These are phyloP conservation scores for Echium plantagineum DNA, from an alignment of 257 asterid species.

Conservation along the genomic window DNA sequence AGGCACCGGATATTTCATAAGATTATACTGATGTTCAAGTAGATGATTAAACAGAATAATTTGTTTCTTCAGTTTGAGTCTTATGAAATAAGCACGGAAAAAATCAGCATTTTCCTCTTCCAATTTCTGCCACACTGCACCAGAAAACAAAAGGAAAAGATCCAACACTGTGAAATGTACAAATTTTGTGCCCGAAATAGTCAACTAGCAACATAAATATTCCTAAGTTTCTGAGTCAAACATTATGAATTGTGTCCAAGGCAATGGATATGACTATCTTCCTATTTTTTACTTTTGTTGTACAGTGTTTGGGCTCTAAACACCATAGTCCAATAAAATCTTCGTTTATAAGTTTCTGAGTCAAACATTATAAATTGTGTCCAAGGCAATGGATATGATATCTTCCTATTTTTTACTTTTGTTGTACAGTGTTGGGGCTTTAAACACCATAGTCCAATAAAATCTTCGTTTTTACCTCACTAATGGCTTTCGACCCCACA, in stretches of 20 bases:
- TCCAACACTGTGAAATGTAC: background rate
- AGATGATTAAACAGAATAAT: conserved; percentile 79
- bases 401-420: too few species aligned
- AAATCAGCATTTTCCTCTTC: conserved; percentile 96
- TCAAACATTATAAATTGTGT: background rate
- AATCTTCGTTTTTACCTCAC: too few species aligned
- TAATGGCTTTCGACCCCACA: too few species aligned
- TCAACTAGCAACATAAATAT: background rate
- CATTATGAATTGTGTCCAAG: background rate
- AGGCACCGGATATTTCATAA: conserved; percentile 15
- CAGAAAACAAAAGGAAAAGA: conserved; percentile 5
- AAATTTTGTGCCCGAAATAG: background rate
- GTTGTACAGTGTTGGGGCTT: too few species aligned
- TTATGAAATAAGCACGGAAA: conserved; percentile 82
- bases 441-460: too few species aligned
- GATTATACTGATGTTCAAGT: conserved; percentile 54
- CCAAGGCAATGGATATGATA: background rate
- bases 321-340: too few species aligned
- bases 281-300: too few species aligned
- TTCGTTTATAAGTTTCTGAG: too few species aligned
- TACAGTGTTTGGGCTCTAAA: too few species aligned
- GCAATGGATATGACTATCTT: background rate
- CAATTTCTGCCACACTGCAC: conserved; percentile 88
- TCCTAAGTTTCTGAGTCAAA: too few species aligned
- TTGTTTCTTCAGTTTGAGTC: conserved; percentile 93